Percentiles rank a stretch among this genome's conserved stretches.
Conservation (phyloP, 106 monocot genomes). For the Allium cepa region DNA sequence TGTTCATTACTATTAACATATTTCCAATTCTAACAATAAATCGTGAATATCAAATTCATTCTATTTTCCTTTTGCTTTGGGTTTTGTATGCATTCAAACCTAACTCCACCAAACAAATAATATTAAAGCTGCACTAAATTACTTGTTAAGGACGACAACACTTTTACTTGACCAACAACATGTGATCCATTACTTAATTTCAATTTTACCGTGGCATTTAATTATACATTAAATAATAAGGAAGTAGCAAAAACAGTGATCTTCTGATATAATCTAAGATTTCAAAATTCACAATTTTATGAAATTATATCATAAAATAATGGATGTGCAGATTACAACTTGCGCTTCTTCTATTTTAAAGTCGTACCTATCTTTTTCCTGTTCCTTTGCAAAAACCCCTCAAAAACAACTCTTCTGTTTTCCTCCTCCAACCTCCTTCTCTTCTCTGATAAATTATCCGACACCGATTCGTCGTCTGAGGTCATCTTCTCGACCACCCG, state of each 20-base stretch:
- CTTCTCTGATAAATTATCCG: neutral
- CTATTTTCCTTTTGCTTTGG: neutral
- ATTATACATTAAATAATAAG: too few relatives aligned
- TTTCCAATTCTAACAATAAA: too few relatives aligned
- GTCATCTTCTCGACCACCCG: neutral
- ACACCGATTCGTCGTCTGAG: neutral
- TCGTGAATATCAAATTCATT: too few relatives aligned
- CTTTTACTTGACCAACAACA: too few relatives aligned
- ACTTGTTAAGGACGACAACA: too few relatives aligned
- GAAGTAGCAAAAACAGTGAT: too few relatives aligned
- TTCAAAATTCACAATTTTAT: neutral
- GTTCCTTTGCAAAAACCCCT: conserved; percentile 20
- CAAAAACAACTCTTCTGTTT: conserved; percentile 18
- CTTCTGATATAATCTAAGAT: neutral
- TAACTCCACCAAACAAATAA: conserved; percentile 10
- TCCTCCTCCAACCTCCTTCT: conserved; percentile 3
- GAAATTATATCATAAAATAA: neutral
- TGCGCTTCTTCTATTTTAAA: neutral
- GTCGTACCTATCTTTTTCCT: neutral
- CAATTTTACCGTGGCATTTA: too few relatives aligned
- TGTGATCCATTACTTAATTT: too few relatives aligned
- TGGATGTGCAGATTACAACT: too few relatives aligned
- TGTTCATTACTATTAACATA: too few relatives aligned
- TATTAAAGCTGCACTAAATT: neutral
- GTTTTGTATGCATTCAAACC: conserved; percentile 4